A percentile compares a stretch with the other conserved stretches of the same genome.
Evolutionary conservation across 306 rosid genomes (phyloP).

Genomic region (Sicyos baderoa): DNA sequence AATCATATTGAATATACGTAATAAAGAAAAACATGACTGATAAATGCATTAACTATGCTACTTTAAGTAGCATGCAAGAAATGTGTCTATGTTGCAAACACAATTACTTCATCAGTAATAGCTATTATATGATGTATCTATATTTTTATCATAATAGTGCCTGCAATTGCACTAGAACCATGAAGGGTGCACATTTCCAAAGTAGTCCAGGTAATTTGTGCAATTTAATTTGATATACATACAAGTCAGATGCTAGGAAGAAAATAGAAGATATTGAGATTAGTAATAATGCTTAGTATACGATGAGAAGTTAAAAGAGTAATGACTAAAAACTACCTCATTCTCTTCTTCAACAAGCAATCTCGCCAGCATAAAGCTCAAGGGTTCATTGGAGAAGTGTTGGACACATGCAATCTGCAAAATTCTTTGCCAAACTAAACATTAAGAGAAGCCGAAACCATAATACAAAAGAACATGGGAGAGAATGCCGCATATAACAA

Average conservation of each 20-base stretch:
- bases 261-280: neutral
- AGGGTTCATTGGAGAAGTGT: slow-evolving; percentile 75
- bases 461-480: slow-evolving; percentile 2
- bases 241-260: neutral
- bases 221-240: slow-evolving; percentile 8
- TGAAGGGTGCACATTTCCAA: neutral
- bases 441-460: slow-evolving; percentile 24
- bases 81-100: neutral
- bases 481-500: slow-evolving; percentile 11
- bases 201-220: neutral
- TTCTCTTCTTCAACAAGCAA: slow-evolving; percentile 42
- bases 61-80: neutral
- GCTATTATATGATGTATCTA: neutral
- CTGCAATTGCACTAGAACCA: neutral
- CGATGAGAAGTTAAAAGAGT: neutral
- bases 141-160: neutral
- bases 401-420: slow-evolving; percentile 70
- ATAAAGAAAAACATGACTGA: neutral
- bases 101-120: neutral
- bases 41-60: slow-evolving; percentile 9
- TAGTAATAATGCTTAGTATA: neutral
- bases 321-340: slow-evolving; percentile 25
- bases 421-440: slow-evolving; percentile 21
- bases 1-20: slow-evolving; percentile 2
- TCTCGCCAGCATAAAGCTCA: slow-evolving; percentile 49